Percentiles rank a stretch among this genome's conserved stretches.
phyloP scores from a whole-genome alignment of 495 filamentous ascomycete genomes.

The Parmelia sp. region DNA sequence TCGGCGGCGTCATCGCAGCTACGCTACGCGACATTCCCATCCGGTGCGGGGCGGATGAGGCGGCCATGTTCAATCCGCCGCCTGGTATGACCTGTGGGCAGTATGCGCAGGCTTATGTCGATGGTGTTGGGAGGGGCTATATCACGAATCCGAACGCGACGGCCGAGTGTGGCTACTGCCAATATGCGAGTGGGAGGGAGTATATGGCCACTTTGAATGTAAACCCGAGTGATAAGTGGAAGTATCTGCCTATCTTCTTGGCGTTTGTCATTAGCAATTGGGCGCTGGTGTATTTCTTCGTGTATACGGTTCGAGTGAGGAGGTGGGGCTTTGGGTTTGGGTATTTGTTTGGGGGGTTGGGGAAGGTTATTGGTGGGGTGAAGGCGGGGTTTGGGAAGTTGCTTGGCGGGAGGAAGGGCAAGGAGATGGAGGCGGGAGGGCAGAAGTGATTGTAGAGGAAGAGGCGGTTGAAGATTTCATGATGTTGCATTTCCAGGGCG shows the following conservation, averaged over 20 bases:
- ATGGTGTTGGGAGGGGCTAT: conserved; percentile 46
- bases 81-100: conserved; percentile 54
- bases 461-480: not conserved
- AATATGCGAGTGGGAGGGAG: conserved; percentile 55
- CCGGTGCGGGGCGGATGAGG: conserved; percentile 51
- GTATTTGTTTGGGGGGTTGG: conserved; percentile 46
- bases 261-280: conserved; percentile 73
- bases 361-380: conserved; percentile 39
- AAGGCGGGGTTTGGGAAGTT: conserved; percentile 37
- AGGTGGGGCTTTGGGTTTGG: conserved; percentile 70
- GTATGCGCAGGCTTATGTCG: conserved; percentile 54
- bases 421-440: not conserved
- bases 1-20: conserved; percentile 64
- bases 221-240: conserved; percentile 57
- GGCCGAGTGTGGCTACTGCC: conserved; percentile 67
- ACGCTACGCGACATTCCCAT: conserved; percentile 51
- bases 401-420: conserved; percentile 27
- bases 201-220: conserved; percentile 68
- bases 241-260: conserved; percentile 72
- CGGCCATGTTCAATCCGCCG: conserved; percentile 60
- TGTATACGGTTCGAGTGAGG: conserved; percentile 68
- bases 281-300: conserved; percentile 76
- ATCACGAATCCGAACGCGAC: conserved; percentile 53
- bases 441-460: not conserved
- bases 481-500: not conserved